A percentile compares a stretch with the other conserved stretches of the same genome.
Evolutionary conservation across 495 filamentous ascomycete genomes (phyloP).

Genomic region (Penicillium bovifimosum): DNA sequence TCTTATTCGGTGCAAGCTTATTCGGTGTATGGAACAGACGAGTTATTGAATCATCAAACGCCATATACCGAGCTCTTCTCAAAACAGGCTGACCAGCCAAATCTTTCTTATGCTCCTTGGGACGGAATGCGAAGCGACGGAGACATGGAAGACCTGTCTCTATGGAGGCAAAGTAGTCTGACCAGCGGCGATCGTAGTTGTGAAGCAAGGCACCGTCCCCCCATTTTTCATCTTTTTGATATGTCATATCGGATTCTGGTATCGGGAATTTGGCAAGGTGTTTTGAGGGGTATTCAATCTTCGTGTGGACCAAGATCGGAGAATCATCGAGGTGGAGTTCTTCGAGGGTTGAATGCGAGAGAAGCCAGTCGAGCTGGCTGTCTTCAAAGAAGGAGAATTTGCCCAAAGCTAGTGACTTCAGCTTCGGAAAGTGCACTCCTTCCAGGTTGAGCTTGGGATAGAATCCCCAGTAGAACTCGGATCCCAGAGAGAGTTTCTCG

Average conservation of each 20-base stretch:
- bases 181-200: slow-evolving; percentile 18
- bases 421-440: slow-evolving; percentile 16
- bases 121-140: slow-evolving; percentile 17
- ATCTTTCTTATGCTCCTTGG: slow-evolving; percentile 8
- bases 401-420: slow-evolving; percentile 20
- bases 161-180: slow-evolving; percentile 18
- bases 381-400: slow-evolving; percentile 24
- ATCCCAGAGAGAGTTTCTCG: slow-evolving; percentile 22
- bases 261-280: neutral
- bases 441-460: slow-evolving; percentile 16
- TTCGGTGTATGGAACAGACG: neutral
- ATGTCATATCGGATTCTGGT: neutral
- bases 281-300: neutral
- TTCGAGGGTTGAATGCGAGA: slow-evolving; percentile 16
- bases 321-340: slow-evolving; percentile 24
- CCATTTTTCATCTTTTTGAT: neutral
- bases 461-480: slow-evolving; percentile 18
- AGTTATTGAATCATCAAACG: neutral
- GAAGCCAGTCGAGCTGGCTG: slow-evolving; percentile 26
- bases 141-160: slow-evolving; percentile 7
- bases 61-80: neutral
- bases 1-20: too few species aligned
- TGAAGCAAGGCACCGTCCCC: neutral
- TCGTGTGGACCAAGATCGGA: slow-evolving; percentile 11
- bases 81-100: neutral